Base-by-base conservation (phyloP, 1,284 basidiomycete species). In the Mycosarcoma maydis region DNA sequence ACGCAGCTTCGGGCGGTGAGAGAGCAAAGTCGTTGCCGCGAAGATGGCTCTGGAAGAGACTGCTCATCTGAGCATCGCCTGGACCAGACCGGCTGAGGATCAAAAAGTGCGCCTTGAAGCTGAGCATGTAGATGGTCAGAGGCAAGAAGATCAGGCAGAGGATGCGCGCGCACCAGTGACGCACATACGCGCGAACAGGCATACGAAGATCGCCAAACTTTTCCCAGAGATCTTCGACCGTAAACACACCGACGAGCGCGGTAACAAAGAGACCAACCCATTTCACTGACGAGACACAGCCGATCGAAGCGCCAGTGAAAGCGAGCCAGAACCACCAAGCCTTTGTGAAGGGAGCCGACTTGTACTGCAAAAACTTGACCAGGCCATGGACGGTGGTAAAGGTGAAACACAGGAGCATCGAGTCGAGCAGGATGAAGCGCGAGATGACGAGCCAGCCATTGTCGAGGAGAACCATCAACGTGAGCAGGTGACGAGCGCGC, bases 61-160 rank as follows among this genome's bases (percentile, higher is more conserved):
- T 95, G 82, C 91, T 93, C 95, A 98, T 98, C 83, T 98, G 95
- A 1, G 94, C 90, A 80, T 98, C 95, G 19, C 95, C 95, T 8
- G 95, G 92, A 37, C 95, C 95, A 4, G 92, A 91, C 62, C 92
- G 91, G 83, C 92, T 96, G 46, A 99, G 86, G 72, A 99, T 87
- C 81, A 94, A 81, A 84, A 98, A 98, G 83, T 98, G 96, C 13
- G 96, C 85, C 84, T 98, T 97, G 89, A 98, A 98, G 50, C 89
- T 90, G 3, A 88, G 84, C 87, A 96, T 91, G 85, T 97, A 98
- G 74, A 98, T 92, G 61, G 92, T 84, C 74, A 94, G 86, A 0
- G 95, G 95, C 9, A 98, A 83, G 65, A 96, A 81, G 75, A 98
- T 97, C 41, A 99, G 86, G 80, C 92, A 94, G 1, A 86, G 80